phyloP scores from a whole-genome alignment of 352 stramenopile species.

The Thraustochytrium striatum region DNA sequence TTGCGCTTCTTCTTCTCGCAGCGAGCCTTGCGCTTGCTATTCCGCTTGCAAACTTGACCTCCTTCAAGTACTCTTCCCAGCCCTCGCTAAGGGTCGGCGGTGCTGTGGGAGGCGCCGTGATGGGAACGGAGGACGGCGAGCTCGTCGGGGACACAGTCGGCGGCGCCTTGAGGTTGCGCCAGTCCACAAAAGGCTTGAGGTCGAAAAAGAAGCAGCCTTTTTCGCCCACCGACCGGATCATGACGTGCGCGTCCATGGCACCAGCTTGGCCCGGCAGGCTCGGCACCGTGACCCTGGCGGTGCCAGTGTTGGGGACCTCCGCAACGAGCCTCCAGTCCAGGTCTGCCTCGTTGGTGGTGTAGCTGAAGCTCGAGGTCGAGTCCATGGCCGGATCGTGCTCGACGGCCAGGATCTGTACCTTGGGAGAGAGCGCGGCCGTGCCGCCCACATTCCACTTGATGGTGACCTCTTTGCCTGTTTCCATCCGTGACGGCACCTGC shows the following conservation, averaged over 20 bases:
- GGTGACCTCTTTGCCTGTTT: background rate
- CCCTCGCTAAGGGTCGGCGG: too few relatives aligned
- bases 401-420: slow-evolving; percentile 4
- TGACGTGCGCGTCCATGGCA: background rate
- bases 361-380: background rate
- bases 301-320: background rate
- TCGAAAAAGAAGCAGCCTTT: slow-evolving; percentile 13
- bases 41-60: too few relatives aligned
- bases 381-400: slow-evolving; percentile 6
- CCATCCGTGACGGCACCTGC: background rate
- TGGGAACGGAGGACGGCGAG: too few relatives aligned
- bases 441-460: background rate
- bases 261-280: background rate
- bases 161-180: too few relatives aligned
- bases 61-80: too few relatives aligned
- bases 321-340: background rate
- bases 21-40: too few relatives aligned
- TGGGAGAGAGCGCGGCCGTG: slow-evolving; percentile 6
- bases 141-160: too few relatives aligned
- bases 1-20: too few relatives aligned
- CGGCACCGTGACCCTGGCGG: background rate
- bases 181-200: too few relatives aligned
- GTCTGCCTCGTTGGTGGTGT: background rate
- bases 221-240: background rate
- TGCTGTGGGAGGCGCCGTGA: too few relatives aligned